Percentiles rank a stretch among this genome's conserved stretches.
phyloP scores from a whole-genome alignment of 257 asterid genomes.

The Leptodermis oblonga region DNA sequence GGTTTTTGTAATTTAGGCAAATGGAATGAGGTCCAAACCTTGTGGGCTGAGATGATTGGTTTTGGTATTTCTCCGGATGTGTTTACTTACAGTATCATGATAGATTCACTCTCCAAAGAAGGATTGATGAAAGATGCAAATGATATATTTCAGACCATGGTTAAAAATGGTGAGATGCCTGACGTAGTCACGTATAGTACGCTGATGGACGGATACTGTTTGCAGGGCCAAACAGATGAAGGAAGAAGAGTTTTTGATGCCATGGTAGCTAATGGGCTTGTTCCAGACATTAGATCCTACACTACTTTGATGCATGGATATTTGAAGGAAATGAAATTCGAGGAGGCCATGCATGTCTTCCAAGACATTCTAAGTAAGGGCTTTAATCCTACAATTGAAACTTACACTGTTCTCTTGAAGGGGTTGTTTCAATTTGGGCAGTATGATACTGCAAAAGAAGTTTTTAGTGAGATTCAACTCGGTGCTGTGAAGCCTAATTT shows the following conservation, averaged over 20 bases:
- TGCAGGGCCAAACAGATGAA: conserved; percentile 14
- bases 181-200: conserved; percentile 14
- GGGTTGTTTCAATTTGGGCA: conserved; percentile 22
- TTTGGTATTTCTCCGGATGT: too few relatives aligned
- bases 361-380: conserved; percentile 20
- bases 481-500: too few relatives aligned
- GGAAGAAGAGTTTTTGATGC: conserved; percentile 21
- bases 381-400: conserved; percentile 11
- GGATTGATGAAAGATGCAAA: too few relatives aligned
- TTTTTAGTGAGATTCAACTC: too few relatives aligned
- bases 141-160: too few relatives aligned
- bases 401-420: conserved; percentile 19
- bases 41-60: too few relatives aligned
- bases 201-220: conserved; percentile 28
- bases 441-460: too few relatives aligned
- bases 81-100: too few relatives aligned
- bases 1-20: too few relatives aligned
- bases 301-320: conserved; percentile 28
- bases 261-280: conserved; percentile 9
- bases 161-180: conserved; percentile 10
- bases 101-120: too few relatives aligned
- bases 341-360: conserved; percentile 26
- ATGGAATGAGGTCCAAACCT: too few relatives aligned
- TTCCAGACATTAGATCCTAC: conserved; percentile 10
- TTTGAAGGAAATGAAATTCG: conserved; percentile 21